Conservation (phyloP, 768 basidiomycete species). For the Tricholomella constricta region DNA sequence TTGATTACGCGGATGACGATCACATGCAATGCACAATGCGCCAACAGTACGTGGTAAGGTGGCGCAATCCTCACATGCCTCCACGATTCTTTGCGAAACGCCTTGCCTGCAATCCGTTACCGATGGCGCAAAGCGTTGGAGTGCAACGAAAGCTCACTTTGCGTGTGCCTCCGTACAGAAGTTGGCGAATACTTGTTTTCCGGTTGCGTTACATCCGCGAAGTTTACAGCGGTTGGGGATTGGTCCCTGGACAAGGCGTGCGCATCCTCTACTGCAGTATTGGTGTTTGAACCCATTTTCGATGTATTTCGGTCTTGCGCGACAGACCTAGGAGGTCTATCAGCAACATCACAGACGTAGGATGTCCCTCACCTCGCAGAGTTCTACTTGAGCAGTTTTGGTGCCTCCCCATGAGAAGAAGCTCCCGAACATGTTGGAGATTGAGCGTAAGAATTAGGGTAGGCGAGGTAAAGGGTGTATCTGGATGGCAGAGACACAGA, state of each 20-base stretch:
- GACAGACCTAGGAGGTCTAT: constrained; percentile 67
- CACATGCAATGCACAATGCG: constrained; percentile 53
- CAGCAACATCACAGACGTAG: too few species aligned
- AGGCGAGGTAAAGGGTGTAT: too few species aligned
- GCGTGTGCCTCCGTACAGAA: constrained; percentile 64
- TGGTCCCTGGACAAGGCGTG: constrained; percentile 40
- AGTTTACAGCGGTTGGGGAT: constrained; percentile 47
- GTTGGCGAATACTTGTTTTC: constrained; percentile 49
- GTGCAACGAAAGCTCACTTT: constrained; percentile 38
- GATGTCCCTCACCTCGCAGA: too few species aligned
- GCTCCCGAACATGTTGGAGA: too few species aligned
- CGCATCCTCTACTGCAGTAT: constrained; percentile 64
- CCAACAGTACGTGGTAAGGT: constrained; percentile 47
- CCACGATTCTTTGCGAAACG: constrained; percentile 47
- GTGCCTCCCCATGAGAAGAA: too few species aligned
- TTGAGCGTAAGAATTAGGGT: too few species aligned
- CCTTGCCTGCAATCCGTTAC: constrained; percentile 43
- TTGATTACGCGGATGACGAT: constrained; percentile 43
- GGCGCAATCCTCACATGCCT: constrained; percentile 52
- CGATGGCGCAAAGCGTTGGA: neutral
- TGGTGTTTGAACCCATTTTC: constrained; percentile 60
- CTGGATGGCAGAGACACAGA: too few species aligned
- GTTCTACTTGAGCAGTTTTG: too few species aligned
- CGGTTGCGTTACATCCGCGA: constrained; percentile 53
- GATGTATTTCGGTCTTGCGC: constrained; percentile 59